Percentiles rank a stretch among this genome's conserved stretches.
These are phyloP conservation scores for Boletus huronensis DNA, from an alignment of 768 basidiomycete species.

Conservation along the genomic window DNA sequence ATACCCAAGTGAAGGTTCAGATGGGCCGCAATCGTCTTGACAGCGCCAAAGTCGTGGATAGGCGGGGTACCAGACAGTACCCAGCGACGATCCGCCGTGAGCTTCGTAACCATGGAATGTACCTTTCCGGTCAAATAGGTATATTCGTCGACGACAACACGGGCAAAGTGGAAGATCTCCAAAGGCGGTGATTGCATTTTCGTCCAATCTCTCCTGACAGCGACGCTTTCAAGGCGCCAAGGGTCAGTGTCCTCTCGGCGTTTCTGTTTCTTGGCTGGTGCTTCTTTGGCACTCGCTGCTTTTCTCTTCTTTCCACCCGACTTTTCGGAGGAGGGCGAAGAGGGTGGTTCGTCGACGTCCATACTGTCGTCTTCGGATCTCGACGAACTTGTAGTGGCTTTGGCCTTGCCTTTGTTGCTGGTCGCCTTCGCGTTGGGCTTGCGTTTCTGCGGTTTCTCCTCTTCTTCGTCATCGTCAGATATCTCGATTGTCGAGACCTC, in stretches of 20 bases:
- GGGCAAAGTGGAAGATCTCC: constrained; percentile 89
- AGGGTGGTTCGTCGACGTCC: constrained; percentile 52
- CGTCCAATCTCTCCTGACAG: constrained; percentile 71
- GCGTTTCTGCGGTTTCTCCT: constrained; percentile 34
- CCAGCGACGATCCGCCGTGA: constrained; percentile 83
- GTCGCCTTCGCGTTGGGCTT: constrained; percentile 22
- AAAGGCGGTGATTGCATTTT: constrained; percentile 80
- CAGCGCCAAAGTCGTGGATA: constrained; percentile 81
- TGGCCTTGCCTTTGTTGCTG: constrained; percentile 20
- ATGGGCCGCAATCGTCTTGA: constrained; percentile 90
- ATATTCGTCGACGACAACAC: constrained; percentile 91
- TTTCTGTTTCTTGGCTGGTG: constrained; percentile 54
- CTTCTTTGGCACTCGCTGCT: constrained; percentile 31
- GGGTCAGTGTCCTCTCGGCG: constrained; percentile 64
- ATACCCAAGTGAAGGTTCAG: constrained; percentile 88
- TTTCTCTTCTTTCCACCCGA: constrained; percentile 46
- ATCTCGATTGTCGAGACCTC: constrained; percentile 24
- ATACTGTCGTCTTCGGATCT: constrained; percentile 45
- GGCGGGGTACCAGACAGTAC: constrained; percentile 97
- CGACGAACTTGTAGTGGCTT: constrained; percentile 26
- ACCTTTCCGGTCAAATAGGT: constrained; percentile 84
- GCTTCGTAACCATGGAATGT: constrained; percentile 70
- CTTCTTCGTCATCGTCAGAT: constrained; percentile 25
- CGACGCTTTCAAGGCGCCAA: constrained; percentile 65
- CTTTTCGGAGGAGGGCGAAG: constrained; percentile 34